These are phyloP conservation scores for Gloeopeniophorella convolvens DNA, from an alignment of 768 basidiomycete species.

Conservation along the genomic window DNA sequence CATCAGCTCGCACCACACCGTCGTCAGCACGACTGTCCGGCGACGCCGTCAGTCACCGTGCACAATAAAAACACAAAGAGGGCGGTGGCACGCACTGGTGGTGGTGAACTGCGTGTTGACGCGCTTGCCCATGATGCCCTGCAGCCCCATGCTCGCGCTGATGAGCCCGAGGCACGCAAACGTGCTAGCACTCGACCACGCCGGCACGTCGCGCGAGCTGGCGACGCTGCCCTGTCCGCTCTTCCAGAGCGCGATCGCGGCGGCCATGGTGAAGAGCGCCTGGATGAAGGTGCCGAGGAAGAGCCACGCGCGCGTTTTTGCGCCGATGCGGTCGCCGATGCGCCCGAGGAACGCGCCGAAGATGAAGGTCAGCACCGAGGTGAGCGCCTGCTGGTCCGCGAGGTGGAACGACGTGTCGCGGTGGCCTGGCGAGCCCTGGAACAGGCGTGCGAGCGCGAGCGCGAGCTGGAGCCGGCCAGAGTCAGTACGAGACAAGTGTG, in stretches of 20 bases:
- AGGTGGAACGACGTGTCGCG: conserved; percentile 62
- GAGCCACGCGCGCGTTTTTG: conserved; percentile 71
- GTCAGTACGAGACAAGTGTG: neutral
- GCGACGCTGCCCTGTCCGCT: conserved; percentile 52
- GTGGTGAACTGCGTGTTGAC: conserved; percentile 75
- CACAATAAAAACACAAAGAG: neutral
- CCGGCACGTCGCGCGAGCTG: conserved; percentile 48
- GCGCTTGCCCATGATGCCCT: conserved; percentile 81
- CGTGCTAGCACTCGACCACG: conserved; percentile 62
- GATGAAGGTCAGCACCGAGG: conserved; percentile 73
- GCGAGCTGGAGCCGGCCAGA: conserved; percentile 44
- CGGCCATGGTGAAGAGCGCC: conserved; percentile 68
- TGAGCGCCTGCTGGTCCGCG: conserved; percentile 79
- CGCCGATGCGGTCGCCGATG: conserved; percentile 75
- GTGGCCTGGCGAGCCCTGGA: conserved; percentile 40
- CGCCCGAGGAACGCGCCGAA: conserved; percentile 73
- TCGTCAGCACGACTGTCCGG: conserved; percentile 67
- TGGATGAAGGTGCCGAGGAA: conserved; percentile 65
- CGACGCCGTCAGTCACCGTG: neutral
- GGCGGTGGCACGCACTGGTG: conserved; percentile 44
- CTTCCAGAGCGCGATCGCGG: conserved; percentile 66
- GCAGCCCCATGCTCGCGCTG: conserved; percentile 74
- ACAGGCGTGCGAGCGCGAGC: conserved; percentile 77
- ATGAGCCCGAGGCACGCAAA: conserved; percentile 74
- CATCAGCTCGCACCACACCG: conserved; percentile 85